Conservation (phyloP, 768 basidiomycete species). For the Tephrocybe sp. region DNA sequence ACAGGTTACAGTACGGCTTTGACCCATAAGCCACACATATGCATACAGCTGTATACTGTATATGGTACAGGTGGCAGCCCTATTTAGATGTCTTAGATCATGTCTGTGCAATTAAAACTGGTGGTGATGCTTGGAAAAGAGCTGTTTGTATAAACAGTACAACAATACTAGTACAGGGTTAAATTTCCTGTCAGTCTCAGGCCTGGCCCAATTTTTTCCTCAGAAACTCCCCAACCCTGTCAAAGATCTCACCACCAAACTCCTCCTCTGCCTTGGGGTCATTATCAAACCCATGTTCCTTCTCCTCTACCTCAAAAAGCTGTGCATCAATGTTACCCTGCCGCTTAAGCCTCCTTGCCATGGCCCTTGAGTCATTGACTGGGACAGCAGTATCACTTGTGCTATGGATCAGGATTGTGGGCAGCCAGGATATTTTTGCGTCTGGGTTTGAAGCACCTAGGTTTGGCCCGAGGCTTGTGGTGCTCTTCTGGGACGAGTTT, state of each 20-base stretch:
- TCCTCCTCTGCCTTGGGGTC: slow-evolving; percentile 37
- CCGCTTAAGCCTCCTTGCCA: slow-evolving; percentile 27
- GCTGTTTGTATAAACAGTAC: too few species aligned
- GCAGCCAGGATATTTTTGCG: slow-evolving; percentile 34
- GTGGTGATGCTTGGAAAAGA: too few species aligned
- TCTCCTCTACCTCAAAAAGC: slow-evolving; percentile 23
- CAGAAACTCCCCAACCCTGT: slow-evolving; percentile 34
- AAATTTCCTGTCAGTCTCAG: too few species aligned
- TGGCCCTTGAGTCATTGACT: slow-evolving; percentile 34
- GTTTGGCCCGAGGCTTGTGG: slow-evolving; percentile 43
- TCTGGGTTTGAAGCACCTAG: slow-evolving; percentile 23
- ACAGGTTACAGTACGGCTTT: too few species aligned
- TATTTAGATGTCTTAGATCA: too few species aligned
- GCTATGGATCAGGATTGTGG: slow-evolving; percentile 46
- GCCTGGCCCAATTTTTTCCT: too few species aligned
- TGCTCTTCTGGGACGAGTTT: slow-evolving; percentile 26
- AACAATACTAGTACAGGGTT: too few species aligned
- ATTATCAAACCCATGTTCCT: slow-evolving; percentile 60
- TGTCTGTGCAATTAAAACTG: too few species aligned
- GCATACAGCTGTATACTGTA: too few species aligned
- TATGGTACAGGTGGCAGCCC: too few species aligned
- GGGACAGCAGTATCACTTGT: slow-evolving; percentile 44
- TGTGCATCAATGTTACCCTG: slow-evolving; percentile 27
- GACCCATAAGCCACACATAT: too few species aligned
- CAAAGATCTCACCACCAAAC: slow-evolving; percentile 31